Base-by-base conservation (phyloP, 2,329 filamentous ascomycete genomes). In the Ceratocystis huliohia region DNA sequence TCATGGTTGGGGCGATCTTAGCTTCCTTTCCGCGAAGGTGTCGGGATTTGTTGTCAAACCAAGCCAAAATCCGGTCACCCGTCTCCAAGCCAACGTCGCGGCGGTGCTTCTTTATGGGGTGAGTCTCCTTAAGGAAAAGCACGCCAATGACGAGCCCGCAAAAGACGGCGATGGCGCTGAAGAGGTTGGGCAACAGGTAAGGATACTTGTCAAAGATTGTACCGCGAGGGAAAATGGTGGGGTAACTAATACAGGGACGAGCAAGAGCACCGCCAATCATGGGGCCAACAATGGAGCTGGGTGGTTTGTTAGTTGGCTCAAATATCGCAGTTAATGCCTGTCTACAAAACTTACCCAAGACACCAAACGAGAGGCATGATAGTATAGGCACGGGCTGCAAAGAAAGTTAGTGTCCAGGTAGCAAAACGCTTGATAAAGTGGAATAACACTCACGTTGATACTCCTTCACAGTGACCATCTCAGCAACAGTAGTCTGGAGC, bases 321-420 rank as follows among this genome's bases (percentile, higher is more conserved):
- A 15, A 37, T n/a, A 22, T 25, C 44, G 10, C 10, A 33, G 5
- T 50, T 3, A 17, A 8, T 53, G n/a, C 50, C 22, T 20, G 30
- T 22, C 2, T 1, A 8, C 4, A 2, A n/a, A 62, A 77, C 80
- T 77, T 79, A 90, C 81, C 94, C 94, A 73, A 99, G 82, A 74
- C 92, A 96, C 94, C 94, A 99, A 30, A 97, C 90, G 74, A 96
- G 91, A 5, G 94, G 94, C 91, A 99, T 96, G 71, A 97, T 92
- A 13, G 93, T 91, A 77, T 96, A 99, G 63, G 93, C 94, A 71
- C 90, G 89, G 71, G 92, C 88, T 91, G 69, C 67, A 65, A 65
- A 22, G n/a, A 5, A 48, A 20, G 44, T 65, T 64, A 62, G 56
- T 45, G 78, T 70, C 75, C 73, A 66, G 22, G 56, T 8, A 10